Base-by-base conservation (phyloP, 2,329 filamentous ascomycete species). In the Penicillium sp. region DNA sequence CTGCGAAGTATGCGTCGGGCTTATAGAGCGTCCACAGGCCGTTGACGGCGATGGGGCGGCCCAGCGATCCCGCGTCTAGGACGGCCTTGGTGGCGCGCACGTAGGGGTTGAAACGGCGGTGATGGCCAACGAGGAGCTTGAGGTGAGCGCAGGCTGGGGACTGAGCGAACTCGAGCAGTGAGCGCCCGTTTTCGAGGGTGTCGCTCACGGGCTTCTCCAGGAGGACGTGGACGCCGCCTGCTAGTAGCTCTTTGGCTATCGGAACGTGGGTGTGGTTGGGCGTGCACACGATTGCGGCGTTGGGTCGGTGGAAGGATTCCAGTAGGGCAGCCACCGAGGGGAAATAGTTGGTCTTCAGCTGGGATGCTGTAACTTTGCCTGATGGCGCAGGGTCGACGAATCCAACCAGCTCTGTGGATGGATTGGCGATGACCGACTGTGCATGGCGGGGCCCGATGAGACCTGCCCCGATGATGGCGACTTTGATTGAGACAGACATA, bases 91-190 rank as follows among this genome's bases (percentile, higher is more conserved):
- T 67, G 2, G 72, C 66, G 4, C 69, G 58, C 4, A 79, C 69
- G 54, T 77, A 79, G 0, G 73, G 73, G 50, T 81, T 80, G 62
- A 81, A 81, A 2, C 78, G 70, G 7, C 78, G 68, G 52, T 81
- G 78, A 46, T 81, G 78, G 5, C 77, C 78, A 1, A 78, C 74
- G 1, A 80, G 62, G 1, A 76, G 60, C n/a, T 71, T 69, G n/a
- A 71, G 58, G 1, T 57, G 51, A 0, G 60, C 47, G 5, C 45
- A 41, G 4, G 50, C 42, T 1, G 54, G 47, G 3, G 45, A 46
- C n/a, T 47, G 34, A 2, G 49, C 41, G 14, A 54, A 50, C 4
- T 42, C 21, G 1, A 65, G 41, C 0, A 64, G 49, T 0, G 43
- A 41, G 2, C 47, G 44, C 1, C 56, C 60, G 5, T 43, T 54